Conservation (phyloP, 106 monocot species). For the Alisma plantagoaquatica region DNA sequence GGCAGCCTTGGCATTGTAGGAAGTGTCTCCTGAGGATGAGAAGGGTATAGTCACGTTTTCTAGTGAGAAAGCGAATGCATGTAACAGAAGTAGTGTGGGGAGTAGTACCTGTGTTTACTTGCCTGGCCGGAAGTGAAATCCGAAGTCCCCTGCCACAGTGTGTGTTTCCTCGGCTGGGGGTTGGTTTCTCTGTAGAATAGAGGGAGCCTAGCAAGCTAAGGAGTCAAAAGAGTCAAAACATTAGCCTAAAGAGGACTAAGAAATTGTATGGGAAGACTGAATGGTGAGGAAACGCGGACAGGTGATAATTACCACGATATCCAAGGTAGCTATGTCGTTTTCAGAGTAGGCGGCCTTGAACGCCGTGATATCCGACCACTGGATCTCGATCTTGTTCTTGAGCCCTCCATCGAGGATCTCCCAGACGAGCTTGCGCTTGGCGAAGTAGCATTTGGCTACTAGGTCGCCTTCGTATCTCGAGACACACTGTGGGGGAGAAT, state of each 20-base stretch:
- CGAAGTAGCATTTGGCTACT: slow-evolving; percentile 14
- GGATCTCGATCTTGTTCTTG: slow-evolving; percentile 17
- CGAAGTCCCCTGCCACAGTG: neutral
- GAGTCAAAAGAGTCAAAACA: too few relatives aligned
- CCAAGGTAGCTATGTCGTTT: neutral
- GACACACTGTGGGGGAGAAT: too few relatives aligned
- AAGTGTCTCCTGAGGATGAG: slow-evolving; percentile 73
- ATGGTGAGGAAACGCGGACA: too few relatives aligned
- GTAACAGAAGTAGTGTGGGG: too few relatives aligned
- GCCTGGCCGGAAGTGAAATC: slow-evolving; percentile 2
- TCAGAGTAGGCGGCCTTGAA: neutral
- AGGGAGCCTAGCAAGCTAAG: neutral
- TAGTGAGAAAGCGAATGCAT: too few relatives aligned
- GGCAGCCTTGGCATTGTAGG: slow-evolving; percentile 54
- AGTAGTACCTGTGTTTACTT: neutral
- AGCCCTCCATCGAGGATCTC: slow-evolving; percentile 5
- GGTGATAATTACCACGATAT: slow-evolving; percentile 12
- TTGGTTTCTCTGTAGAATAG: neutral
- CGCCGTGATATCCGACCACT: slow-evolving; percentile 11
- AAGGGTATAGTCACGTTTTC: too few relatives aligned
- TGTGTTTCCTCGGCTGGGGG: slow-evolving; percentile 5
- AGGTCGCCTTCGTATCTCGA: slow-evolving; percentile 7
- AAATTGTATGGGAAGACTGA: too few relatives aligned
- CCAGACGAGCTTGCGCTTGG: slow-evolving; percentile 16
- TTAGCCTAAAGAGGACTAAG: too few relatives aligned